Evolutionary conservation across 257 asterid genomes (phyloP).

Genomic region (Salvia splendens): DNA sequence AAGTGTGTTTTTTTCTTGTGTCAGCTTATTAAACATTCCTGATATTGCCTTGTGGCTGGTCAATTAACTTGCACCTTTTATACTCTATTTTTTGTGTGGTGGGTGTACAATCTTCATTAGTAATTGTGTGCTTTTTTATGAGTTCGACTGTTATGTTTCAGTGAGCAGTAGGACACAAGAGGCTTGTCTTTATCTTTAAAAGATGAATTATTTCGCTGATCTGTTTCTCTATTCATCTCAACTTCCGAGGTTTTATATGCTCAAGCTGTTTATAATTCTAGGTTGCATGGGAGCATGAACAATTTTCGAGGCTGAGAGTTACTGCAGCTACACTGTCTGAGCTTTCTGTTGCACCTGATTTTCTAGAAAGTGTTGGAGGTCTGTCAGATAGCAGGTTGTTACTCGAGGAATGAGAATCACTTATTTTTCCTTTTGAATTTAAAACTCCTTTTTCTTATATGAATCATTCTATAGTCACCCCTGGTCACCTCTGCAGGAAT

Average conservation of each 20-base stretch:
- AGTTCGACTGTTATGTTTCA: constrained; percentile 2
- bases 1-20: constrained; percentile 7
- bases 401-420: constrained; percentile 23
- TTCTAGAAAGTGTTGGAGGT: constrained; percentile 78
- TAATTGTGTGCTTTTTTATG: constrained; percentile 7
- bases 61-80: neutral
- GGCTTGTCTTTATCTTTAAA: constrained; percentile 11
- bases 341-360: constrained; percentile 81
- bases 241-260: constrained; percentile 31
- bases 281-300: constrained; percentile 99
- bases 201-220: constrained; percentile 9
- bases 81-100: neutral
- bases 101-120: neutral
- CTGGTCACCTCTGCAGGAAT: constrained; percentile 49
- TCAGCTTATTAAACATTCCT: neutral
- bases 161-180: neutral
- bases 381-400: constrained; percentile 78
- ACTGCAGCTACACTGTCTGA: constrained; percentile 91
- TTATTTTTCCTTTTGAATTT: neutral
- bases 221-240: constrained; percentile 14
- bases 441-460: constrained; percentile 22
- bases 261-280: constrained; percentile 48
- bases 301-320: constrained; percentile 83
- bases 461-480: constrained; percentile 32
- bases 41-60: neutral